These are phyloP conservation scores for Alternaria triticimaculans DNA, from an alignment of 2,329 filamentous ascomycete species.

Conservation along the genomic window DNA sequence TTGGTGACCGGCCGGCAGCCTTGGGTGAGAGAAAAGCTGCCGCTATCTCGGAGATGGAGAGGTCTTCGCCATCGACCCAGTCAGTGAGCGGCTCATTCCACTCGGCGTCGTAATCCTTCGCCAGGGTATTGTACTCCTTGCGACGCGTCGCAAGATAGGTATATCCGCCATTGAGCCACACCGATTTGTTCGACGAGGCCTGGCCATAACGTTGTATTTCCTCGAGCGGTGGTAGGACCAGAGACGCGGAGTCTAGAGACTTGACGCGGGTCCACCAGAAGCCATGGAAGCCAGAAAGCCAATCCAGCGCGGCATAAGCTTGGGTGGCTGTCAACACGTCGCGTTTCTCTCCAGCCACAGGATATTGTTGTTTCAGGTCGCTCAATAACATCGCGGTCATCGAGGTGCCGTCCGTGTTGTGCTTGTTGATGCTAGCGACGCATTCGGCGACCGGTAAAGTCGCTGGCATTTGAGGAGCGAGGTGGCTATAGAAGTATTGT, in stretches of 20 bases:
- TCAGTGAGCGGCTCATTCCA: conserved; percentile 62
- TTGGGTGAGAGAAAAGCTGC: conserved; percentile 59
- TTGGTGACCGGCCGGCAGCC: conserved; percentile 35
- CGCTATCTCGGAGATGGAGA: conserved; percentile 60
- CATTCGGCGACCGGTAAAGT: conserved; percentile 59
- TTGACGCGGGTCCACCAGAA: conserved; percentile 55
- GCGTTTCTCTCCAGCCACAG: conserved; percentile 64
- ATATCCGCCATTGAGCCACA: conserved; percentile 73
- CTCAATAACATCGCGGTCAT: conserved; percentile 64
- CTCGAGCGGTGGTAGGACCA: conserved; percentile 63
- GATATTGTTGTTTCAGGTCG: conserved; percentile 62
- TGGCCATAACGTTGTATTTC: conserved; percentile 52
- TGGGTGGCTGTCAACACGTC: conserved; percentile 56
- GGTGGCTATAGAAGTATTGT: conserved; percentile 67
- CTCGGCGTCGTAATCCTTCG: conserved; percentile 57
- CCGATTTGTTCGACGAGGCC: conserved; percentile 16
- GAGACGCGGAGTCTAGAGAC: conserved; percentile 38
- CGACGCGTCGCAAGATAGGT: conserved; percentile 70
- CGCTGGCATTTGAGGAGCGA: conserved; percentile 59
- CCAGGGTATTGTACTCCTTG: conserved; percentile 62
- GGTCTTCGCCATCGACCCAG: conserved; percentile 20
- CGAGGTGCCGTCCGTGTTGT: conserved; percentile 42
- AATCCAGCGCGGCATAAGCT: conserved; percentile 63
- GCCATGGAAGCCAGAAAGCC: conserved; percentile 68
- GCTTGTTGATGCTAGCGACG: conserved; percentile 53